Conservation (phyloP, 1,284 basidiomycete genomes). For the Kwoniella shivajii region DNA sequence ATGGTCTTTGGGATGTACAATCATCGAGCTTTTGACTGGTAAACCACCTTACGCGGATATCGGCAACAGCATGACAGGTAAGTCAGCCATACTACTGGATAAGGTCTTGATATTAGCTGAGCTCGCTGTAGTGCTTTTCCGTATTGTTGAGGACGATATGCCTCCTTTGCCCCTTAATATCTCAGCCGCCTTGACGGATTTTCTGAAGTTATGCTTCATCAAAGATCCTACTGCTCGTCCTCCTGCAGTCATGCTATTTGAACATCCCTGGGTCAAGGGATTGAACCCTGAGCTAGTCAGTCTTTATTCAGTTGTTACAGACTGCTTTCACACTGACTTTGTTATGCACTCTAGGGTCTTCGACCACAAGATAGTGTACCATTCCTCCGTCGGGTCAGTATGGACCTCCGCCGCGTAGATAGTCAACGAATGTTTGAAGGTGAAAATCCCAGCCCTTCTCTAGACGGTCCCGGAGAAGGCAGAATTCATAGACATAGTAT, state of each 20-base stretch:
- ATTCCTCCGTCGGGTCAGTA: conserved; percentile 84
- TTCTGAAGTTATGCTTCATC: conserved; percentile 80
- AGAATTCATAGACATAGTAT: conserved; percentile 23
- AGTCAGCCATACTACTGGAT: conserved; percentile 36
- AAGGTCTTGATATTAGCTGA: neutral
- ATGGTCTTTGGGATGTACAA: conserved; percentile 85
- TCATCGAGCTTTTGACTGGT: conserved; percentile 89
- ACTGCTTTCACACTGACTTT: neutral
- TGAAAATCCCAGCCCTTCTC: neutral
- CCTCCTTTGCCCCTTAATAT: conserved; percentile 80
- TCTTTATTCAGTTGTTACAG: conserved; percentile 31
- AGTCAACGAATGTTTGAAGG: conserved; percentile 51
- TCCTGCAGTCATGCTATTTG: conserved; percentile 76
- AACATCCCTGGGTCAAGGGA: conserved; percentile 85
- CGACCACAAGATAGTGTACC: conserved; percentile 91
- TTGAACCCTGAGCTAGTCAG: conserved; percentile 75
- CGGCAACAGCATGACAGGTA: conserved; percentile 80
- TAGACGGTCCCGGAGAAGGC: conserved; percentile 21
- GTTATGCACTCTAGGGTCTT: conserved; percentile 59
- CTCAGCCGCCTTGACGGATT: conserved; percentile 72
- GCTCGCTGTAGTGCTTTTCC: conserved; percentile 74
- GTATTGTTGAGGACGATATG: conserved; percentile 87
- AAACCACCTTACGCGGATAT: conserved; percentile 87
- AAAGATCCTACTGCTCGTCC: conserved; percentile 82
- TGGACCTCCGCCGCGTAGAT: conserved; percentile 74